Base-by-base conservation (phyloP, 2,329 filamentous ascomycete species). In the Orbilia oligospora region DNA sequence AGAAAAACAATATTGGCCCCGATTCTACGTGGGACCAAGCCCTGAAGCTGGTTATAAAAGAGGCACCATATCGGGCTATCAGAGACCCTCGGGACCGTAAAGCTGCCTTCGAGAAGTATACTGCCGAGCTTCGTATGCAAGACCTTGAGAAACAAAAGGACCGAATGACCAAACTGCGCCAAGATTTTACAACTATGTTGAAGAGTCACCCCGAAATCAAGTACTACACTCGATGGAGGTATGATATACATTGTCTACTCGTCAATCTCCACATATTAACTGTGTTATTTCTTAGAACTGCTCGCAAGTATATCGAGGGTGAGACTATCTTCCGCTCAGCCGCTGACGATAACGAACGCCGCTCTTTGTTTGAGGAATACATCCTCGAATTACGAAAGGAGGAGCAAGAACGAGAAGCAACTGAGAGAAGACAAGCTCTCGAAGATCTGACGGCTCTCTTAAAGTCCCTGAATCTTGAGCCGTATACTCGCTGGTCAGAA, bases 191-290 rank as follows among this genome's bases (percentile, higher is more conserved):
- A 81, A 94, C 91, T 70, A 99, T 99, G 96, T 89, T 99, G 81
- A 93, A 92, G 85, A 94, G 94, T 81, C 95, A 99, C 84, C 94
- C 94, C 79, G 96, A 99, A 85, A 98, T 99, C 85, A 96, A 94
- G 85, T 90, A 97, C 84, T 97, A 97, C 85, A 97, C 95, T 49
- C 92, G 94, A 79, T 99, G 96, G 96, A 97, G 94, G 88, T 82
- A 75, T 48, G 80, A 77, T 55, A 6, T 38, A 20, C 8, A 22
- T 22, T 3, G 3, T 18, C n/a, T 22, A 55, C 36, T 10, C 18
- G 9, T 20, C 16, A 4, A n/a, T 68, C 14, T 24, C 41, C 14
- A 49, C 44, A 41, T 24, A 24, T 20, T 51, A 64, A 53, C 55
- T 5, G 20, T 53, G 14, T 36, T 10, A 6, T 49, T 8, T 24